Evolutionary conservation across 2,329 filamentous ascomycete species (phyloP).

Genomic region (Botrytis deweyae): DNA sequence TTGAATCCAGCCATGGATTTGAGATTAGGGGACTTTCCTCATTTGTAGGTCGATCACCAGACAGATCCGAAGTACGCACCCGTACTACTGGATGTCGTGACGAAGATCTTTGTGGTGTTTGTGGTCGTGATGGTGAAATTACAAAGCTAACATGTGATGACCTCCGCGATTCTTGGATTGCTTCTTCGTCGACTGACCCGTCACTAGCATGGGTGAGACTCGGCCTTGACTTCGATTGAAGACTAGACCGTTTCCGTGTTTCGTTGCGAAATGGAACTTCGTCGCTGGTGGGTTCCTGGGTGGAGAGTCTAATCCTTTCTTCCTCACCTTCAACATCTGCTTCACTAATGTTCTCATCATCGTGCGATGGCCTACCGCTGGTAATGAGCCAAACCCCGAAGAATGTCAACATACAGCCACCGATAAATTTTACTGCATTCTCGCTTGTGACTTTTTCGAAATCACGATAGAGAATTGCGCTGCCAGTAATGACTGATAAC

Average conservation of each 20-base stretch:
- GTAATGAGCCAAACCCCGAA: slow-evolving; percentile 97
- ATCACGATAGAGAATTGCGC: slow-evolving; percentile 88
- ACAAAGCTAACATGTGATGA: slow-evolving; percentile 37
- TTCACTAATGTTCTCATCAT: slow-evolving; percentile 59
- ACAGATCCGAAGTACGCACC: slow-evolving; percentile 23
- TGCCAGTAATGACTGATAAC: slow-evolving; percentile 90
- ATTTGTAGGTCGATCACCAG: slow-evolving; percentile 18
- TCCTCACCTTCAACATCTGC: slow-evolving; percentile 62
- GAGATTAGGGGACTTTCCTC: slow-evolving; percentile 33
- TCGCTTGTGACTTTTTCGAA: slow-evolving; percentile 78
- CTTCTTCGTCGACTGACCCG: slow-evolving; percentile 24
- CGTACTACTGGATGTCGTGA: slow-evolving; percentile 29
- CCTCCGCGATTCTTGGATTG: slow-evolving; percentile 26
- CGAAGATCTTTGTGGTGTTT: slow-evolving; percentile 31
- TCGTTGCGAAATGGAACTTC: slow-evolving; percentile 24
- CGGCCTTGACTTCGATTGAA: slow-evolving; percentile 22
- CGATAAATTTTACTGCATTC: slow-evolving; percentile 80
- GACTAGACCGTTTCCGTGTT: slow-evolving; percentile 24
- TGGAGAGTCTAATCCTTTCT: slow-evolving; percentile 59
- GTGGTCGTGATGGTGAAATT: slow-evolving; percentile 28
- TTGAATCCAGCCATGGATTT: slow-evolving; percentile 35
- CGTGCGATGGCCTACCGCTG: slow-evolving; percentile 69
- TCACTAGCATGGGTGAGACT: slow-evolving; percentile 26
- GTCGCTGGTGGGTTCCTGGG: slow-evolving; percentile 47
- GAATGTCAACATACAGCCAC: slow-evolving; percentile 89